Evolutionary conservation across 345 rosid species (phyloP).

Genomic region (Syzygium aqueum): DNA sequence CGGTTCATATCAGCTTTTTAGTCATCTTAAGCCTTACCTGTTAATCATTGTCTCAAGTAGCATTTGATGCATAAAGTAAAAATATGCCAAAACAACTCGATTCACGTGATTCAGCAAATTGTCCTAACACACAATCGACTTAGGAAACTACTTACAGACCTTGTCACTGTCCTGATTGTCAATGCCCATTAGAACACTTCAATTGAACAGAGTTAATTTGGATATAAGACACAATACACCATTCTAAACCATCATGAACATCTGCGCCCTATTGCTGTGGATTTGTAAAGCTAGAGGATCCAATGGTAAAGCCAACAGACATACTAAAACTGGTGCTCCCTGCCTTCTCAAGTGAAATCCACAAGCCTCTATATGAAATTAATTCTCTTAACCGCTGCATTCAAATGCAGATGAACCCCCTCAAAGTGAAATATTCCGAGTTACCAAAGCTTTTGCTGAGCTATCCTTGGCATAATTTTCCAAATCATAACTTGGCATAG

Average conservation of each 20-base stretch:
- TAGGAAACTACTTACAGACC: background rate
- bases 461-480: background rate
- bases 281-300: background rate
- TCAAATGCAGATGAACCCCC: background rate
- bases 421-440: background rate
- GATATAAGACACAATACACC: background rate
- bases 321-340: background rate
- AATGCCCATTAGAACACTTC: background rate
- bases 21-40: background rate
- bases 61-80: background rate
- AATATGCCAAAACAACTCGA: background rate
- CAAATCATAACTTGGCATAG: background rate
- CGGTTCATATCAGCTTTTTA: background rate
- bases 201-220: background rate
- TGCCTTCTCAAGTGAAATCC: background rate
- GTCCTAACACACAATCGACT: background rate
- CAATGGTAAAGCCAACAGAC: background rate
- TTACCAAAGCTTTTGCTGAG: background rate
- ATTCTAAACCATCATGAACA: background rate
- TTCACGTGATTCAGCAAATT: background rate
- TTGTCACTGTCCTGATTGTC: background rate
- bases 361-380: background rate
- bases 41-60: background rate
- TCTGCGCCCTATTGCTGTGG: background rate
- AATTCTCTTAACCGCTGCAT: background rate